phyloP scores from a whole-genome alignment of 768 basidiomycete species.

The Lentinula raphanica region DNA sequence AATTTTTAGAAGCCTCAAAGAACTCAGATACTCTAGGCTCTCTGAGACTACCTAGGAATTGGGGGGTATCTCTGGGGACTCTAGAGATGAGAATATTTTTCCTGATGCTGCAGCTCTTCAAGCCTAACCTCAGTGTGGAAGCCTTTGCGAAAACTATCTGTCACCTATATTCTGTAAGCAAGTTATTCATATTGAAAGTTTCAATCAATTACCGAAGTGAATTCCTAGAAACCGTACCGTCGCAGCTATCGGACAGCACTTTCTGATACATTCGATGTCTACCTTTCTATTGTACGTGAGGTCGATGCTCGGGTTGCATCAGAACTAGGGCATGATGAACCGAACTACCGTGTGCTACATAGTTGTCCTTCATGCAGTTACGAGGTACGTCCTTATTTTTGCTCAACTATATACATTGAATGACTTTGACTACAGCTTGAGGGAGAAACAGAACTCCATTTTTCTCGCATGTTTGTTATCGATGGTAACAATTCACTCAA shows the following conservation, averaged over 20 bases:
- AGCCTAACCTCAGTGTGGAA: neutral
- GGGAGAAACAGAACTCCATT: slow-evolving; percentile 12
- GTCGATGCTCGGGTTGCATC: slow-evolving; percentile 9
- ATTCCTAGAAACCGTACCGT: slow-evolving; percentile 19
- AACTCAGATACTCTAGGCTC: too few species aligned
- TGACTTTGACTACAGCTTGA: neutral
- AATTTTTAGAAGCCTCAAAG: too few species aligned
- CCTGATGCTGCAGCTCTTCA: slow-evolving; percentile 16
- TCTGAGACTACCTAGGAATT: too few species aligned
- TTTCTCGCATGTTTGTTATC: slow-evolving; percentile 19
- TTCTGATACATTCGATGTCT: slow-evolving; percentile 22
- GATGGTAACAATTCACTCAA: too few species aligned
- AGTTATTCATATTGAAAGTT: slow-evolving; percentile 5
- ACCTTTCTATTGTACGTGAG: slow-evolving; percentile 14
- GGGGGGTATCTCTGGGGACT: too few species aligned
- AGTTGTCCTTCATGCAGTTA: slow-evolving; percentile 2
- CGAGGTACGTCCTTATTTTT: slow-evolving; percentile 18
- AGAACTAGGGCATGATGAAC: slow-evolving; percentile 11
- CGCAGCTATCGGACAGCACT: slow-evolving; percentile 15
- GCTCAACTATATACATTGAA: neutral
- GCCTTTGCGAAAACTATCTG: slow-evolving; percentile 10
- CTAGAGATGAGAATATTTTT: too few species aligned
- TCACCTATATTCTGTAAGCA: neutral
- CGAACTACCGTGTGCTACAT: slow-evolving; percentile 19
- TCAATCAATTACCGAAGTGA: slow-evolving; percentile 1